Conservation (phyloP, 345 rosid species). For the Bruguiera gymnorhiza region DNA sequence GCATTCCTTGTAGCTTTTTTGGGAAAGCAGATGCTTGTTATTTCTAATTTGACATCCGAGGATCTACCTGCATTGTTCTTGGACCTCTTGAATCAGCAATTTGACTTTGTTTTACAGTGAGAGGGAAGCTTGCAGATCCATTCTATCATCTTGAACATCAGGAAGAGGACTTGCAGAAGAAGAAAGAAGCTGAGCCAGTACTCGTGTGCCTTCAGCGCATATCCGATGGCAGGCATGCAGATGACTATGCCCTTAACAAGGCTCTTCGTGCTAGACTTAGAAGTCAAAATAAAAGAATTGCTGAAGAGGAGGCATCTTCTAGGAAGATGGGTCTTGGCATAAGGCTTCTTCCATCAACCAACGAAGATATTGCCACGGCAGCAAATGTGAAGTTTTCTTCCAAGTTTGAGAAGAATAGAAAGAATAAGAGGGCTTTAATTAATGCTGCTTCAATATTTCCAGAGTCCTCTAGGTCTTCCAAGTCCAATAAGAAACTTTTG, state of each 20-base stretch:
- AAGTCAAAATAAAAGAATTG: slow-evolving; percentile 76
- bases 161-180: slow-evolving; percentile 87
- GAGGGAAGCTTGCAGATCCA: slow-evolving; percentile 91
- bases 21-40: background rate
- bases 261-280: slow-evolving; percentile 77
- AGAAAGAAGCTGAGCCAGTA: slow-evolving; percentile 92
- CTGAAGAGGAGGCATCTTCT: slow-evolving; percentile 73
- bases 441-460: slow-evolving; percentile 71
- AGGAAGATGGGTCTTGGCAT: slow-evolving; percentile 74
- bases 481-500: slow-evolving; percentile 47
- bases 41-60: background rate
- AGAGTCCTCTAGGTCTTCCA: slow-evolving; percentile 36
- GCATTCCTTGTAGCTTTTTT: background rate
- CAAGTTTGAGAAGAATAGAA: slow-evolving; percentile 73
- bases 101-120: slow-evolving; percentile 47
- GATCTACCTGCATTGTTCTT: background rate
- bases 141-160: slow-evolving; percentile 94
- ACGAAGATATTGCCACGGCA: slow-evolving; percentile 62
- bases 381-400: slow-evolving; percentile 59
- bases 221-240: slow-evolving; percentile 81
- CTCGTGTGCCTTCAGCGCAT: slow-evolving; percentile 75
- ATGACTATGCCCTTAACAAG: slow-evolving; percentile 80
- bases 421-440: slow-evolving; percentile 71
- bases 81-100: background rate
- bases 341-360: slow-evolving; percentile 60